Base-by-base conservation (phyloP, 495 filamentous ascomycete genomes). In the Pseudoneurospora amorphoporcata region DNA sequence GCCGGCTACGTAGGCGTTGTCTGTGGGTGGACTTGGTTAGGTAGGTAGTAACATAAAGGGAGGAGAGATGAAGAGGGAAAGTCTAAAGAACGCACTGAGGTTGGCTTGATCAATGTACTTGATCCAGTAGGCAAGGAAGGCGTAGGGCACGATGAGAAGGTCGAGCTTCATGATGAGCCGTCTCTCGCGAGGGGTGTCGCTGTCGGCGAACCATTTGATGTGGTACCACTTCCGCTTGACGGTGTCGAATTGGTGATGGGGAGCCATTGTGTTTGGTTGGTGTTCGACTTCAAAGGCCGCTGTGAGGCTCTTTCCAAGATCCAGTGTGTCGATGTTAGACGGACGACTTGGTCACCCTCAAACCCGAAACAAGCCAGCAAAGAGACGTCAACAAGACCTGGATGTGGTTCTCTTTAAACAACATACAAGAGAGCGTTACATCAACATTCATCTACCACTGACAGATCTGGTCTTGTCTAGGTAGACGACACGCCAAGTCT, bases 91-190 rank as follows among this genome's bases (percentile, higher is more conserved):
- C 73, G 58, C 16, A 78, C 76, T 80, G 43, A 81, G 73, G 32
- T 81, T 81, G 70, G 75, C 68, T 69, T 81, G 78, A 72, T 87
- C 83, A 35, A 87, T 78, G 70, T 85, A 84, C 73, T 87, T 86
- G 19, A 80, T 79, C 84, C 84, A 85, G 70, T 85, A 86, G 0
- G 82, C 77, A 10, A 85, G 72, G 70, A 85, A 82, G 3, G 81
- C 83, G 73, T 76, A 79, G 2, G 77, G 77, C 1, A 80, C 77
- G 42, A 80, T 76, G 78, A 78, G 72, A 9, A 81, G 72, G 72
- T 86, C 85, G 41, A 87, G 78, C 70, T 86, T 87, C 39, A 80
- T 74, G 65, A 87, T 82, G 38, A 85, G 79, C 16, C 71, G 70
- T 39, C 84, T 75, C 68, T 86, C 83, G 43, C 81, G 80, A 35